Base-by-base conservation (phyloP, 495 filamentous ascomycete species). In the Neurospora africana region DNA sequence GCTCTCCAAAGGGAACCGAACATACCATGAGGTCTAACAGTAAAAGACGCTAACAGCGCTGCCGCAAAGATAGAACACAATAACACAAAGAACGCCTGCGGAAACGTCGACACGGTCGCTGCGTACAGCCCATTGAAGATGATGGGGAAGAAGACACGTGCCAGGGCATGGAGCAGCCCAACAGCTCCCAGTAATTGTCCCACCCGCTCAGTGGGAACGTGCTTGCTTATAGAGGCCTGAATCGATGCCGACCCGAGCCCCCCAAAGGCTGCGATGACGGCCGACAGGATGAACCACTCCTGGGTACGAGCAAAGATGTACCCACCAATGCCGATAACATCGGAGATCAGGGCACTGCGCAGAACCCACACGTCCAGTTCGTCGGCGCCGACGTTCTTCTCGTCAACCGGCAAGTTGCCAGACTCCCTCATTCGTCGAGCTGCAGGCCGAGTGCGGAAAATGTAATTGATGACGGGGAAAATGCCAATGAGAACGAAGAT, bases 81-180 rank as follows among this genome's bases (percentile, higher is more conserved):
- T 71, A 91, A 87, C 37, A 97, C 87, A 79, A 97, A 97, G 5
- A 97, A 91, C 0, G 92, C 88, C 79, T 94, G 92, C 4, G 92
- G 89, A 72, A 89, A 93, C 6, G 86, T 89, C 17, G 85, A 87
- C 6, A 97, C 92, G 0, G 95, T 99, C 23, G 83, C 79, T 23
- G 91, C 91, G 78, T 97, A 99, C 21, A 98, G 87, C 27, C 92
- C 84, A 77, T 94, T 95, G 79, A 97, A 96, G 10, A 95, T 76
- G 5, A 90, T 85, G 0, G 95, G 95, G 10, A 89, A 89, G 17
- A 97, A 77, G 10, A 99, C 87, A 41, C 93, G 86, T 4, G 92
- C 90, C 23, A 95, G 78, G 0, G 92, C 91, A 83, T 98, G 95
- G 72, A 99, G 79, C 68, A 98, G 80, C 0, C 96, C 95, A 21